Percentiles rank a stretch among this genome's conserved stretches.
phyloP scores from a whole-genome alignment of 345 rosid genomes.

The Populus tremula region DNA sequence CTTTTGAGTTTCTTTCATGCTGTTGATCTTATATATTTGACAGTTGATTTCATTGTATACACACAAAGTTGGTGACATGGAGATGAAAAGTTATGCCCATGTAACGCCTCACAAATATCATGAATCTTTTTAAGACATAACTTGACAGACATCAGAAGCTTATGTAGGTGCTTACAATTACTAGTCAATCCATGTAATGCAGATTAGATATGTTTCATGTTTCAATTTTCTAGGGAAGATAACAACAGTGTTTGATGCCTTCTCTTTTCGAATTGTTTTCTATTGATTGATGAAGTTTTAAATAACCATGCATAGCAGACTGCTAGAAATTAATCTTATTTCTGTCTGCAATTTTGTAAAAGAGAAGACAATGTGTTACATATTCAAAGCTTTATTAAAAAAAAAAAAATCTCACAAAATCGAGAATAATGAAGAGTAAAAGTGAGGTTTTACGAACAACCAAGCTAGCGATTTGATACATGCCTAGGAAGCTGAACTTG shows the following conservation, averaged over 20 bases:
- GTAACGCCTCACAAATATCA: not conserved
- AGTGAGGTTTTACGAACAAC: not conserved
- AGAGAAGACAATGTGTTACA: not conserved
- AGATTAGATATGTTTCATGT: not conserved
- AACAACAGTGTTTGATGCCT: not conserved
- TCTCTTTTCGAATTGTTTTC: not conserved
- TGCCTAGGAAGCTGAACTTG: not conserved
- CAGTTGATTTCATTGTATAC: not conserved
- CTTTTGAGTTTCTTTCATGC: not conserved
- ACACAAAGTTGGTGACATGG: not conserved
- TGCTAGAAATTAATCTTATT: not conserved
- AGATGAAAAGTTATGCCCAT: not conserved
- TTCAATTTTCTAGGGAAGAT: not conserved
- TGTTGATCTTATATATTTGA: not conserved
- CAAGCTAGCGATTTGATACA: not conserved
- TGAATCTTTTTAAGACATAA: not conserved
- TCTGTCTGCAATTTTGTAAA: not conserved
- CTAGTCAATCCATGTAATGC: not conserved
- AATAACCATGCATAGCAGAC: not conserved
- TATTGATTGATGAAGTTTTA: not conserved
- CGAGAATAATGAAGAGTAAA: not conserved
- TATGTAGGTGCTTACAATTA: not conserved
- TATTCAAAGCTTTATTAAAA: not conserved
- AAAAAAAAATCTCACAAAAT: not conserved
- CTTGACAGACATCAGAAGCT: not conserved